Evolutionary conservation across 306 rosid genomes (phyloP), one percentile per base, ranked within the genome.

Genomic region (Cucurbita maxima): DNA sequence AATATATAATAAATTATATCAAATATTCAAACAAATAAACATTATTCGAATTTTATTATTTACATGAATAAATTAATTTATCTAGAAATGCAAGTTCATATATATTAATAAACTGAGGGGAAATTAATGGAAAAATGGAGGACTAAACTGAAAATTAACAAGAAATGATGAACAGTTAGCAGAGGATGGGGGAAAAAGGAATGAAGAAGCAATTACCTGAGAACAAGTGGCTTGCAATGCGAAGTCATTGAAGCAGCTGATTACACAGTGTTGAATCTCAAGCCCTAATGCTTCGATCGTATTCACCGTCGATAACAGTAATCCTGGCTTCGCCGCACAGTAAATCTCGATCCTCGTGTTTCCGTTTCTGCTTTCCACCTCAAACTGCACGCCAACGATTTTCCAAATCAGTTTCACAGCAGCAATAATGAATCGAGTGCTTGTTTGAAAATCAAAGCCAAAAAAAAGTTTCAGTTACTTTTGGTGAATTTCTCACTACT

Each of bases 221-320:
- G 94, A 83, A 82, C 99, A 94, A 75, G 97, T 87, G 84, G 96
- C 99, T 58, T 88, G 99, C 97, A 94, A 79, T 78, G 96, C 80
- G 82, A 94, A 94, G 80, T 91, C 99, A 77, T 84, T 91, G 85
- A 91, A 94, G 70, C 92, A 89, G 66, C 97, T 90, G 37, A 91
- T 87, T 6, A 94, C 96, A 78, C 99, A 94, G 56, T 94, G 95
- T 82, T 94, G 86, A 84, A 94, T 89, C 82, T 94, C 96, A 74
- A 94, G 89, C 70, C 97, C 99, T 76, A 94, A 84, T 38, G 90
- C 95, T 77, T 94, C 99, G 51, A 94, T 44, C 20, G 96, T 84
- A 76, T 83, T 87, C 30, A 94, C 87, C 25, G 97, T 89, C 1
- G 96, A 87, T 14, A 79, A 76, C 77, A 91, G 59, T 79, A 90